These are phyloP conservation scores for Chaetomium olivaceum DNA, from an alignment of 2,329 filamentous ascomycete species.

Conservation along the genomic window DNA sequence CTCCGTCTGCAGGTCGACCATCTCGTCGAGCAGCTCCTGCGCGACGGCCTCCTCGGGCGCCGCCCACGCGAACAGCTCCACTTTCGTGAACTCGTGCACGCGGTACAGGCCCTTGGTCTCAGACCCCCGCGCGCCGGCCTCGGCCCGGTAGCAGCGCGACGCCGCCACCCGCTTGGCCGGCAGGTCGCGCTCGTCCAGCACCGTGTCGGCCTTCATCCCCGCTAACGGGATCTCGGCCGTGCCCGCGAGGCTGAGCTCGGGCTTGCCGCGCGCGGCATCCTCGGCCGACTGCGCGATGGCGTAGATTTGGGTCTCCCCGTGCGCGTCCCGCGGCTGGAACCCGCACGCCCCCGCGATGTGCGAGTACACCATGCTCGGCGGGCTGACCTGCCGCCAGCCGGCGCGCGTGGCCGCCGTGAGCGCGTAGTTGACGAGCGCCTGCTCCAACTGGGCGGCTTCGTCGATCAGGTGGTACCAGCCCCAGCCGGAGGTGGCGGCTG, in stretches of 20 bases:
- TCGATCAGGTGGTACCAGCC: slow-evolving; percentile 97
- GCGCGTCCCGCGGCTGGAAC: slow-evolving; percentile 87
- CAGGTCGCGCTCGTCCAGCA: slow-evolving; percentile 64
- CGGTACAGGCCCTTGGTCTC: slow-evolving; percentile 94
- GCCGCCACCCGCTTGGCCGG: slow-evolving; percentile 80
- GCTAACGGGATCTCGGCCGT: slow-evolving; percentile 96
- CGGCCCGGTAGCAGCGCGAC: slow-evolving; percentile 92
- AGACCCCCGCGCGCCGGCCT: slow-evolving; percentile 85
- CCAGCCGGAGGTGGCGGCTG: slow-evolving; percentile 84
- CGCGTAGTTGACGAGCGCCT: slow-evolving; percentile 86
- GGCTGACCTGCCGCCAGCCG: slow-evolving; percentile 79
- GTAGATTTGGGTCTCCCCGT: slow-evolving; percentile 93
- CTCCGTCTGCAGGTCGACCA: slow-evolving; percentile 82
- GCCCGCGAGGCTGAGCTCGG: slow-evolving; percentile 74
- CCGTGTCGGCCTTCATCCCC: slow-evolving; percentile 78
- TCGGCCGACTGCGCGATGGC: slow-evolving; percentile 65
- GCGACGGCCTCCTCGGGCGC: slow-evolving; percentile 53
- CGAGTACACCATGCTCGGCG: slow-evolving; percentile 87
- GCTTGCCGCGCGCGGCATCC: slow-evolving; percentile 62
- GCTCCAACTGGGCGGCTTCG: slow-evolving; percentile 89
- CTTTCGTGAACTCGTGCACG: slow-evolving; percentile 98
- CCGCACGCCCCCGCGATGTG: slow-evolving; percentile 90
- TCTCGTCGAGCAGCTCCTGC: slow-evolving; percentile 72
- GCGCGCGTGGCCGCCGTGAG: slow-evolving; percentile 68
- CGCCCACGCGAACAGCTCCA: slow-evolving; percentile 96